Evolutionary conservation across 202 grass and related monocot species (phyloP).

Genomic region (Brachypodium distachyon): DNA sequence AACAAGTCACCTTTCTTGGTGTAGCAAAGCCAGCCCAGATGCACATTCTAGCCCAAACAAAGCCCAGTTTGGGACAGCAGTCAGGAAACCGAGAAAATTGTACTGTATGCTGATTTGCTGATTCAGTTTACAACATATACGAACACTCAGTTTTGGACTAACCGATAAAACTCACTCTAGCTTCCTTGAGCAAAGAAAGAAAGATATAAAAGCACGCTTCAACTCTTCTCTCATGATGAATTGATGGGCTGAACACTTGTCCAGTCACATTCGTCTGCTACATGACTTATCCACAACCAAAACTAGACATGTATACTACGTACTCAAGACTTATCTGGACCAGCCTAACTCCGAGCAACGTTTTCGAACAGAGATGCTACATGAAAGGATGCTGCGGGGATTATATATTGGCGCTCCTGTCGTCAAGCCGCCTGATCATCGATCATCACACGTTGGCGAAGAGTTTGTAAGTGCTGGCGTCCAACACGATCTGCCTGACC

Average conservation of each 20-base stretch:
- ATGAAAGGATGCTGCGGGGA: not conserved
- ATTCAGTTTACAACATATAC: no score
- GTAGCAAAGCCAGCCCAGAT: no score
- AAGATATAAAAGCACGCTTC: not conserved
- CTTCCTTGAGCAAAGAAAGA: no score
- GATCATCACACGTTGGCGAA: conserved; percentile 72
- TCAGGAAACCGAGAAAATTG: no score
- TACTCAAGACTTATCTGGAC: not conserved
- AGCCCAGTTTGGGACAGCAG: no score
- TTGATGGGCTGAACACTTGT: not conserved
- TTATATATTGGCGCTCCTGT: not conserved
- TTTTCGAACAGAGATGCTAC: not conserved
- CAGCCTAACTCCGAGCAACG: not conserved
- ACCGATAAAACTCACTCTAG: no score
- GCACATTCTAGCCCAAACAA: no score
- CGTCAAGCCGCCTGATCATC: not conserved
- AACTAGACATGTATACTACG: not conserved
- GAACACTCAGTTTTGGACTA: no score
- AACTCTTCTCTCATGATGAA: not conserved
- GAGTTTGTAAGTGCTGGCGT: conserved; percentile 72
- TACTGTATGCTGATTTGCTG: no score
- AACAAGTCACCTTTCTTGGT: not conserved
- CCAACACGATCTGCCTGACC: conserved; percentile 67
- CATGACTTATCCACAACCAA: not conserved
- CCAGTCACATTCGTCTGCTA: not conserved